phyloP scores from a whole-genome alignment of 805 yeast genomes.

The Teunomyces atbi region DNA sequence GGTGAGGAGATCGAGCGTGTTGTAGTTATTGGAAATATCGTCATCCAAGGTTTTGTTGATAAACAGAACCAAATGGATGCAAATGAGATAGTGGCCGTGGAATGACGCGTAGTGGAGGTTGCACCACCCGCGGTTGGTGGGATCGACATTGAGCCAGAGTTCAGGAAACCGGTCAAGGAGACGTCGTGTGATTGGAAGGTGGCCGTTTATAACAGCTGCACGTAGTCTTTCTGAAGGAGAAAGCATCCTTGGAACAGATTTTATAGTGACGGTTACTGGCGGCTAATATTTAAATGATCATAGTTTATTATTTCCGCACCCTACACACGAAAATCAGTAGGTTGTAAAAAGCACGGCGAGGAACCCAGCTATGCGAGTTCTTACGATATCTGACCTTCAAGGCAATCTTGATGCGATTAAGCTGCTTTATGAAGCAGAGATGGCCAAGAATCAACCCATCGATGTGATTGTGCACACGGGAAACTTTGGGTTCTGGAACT shows the following conservation, averaged over 20 bases:
- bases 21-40: slow-evolving; percentile 14
- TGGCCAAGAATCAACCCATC: slow-evolving; percentile 9
- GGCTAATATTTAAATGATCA: not conserved
- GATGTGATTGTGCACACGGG: slow-evolving; percentile 23
- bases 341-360: not conserved
- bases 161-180: slow-evolving; percentile 68
- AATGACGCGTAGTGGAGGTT: slow-evolving; percentile 78
- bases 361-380: slow-evolving; percentile 10
- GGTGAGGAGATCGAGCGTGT: slow-evolving; percentile 38
- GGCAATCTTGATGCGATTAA: slow-evolving; percentile 23
- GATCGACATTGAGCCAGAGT: slow-evolving; percentile 64
- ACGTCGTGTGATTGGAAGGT: slow-evolving; percentile 60
- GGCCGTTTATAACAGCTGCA: slow-evolving; percentile 62
- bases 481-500: slow-evolving; percentile 61
- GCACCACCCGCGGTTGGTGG: slow-evolving; percentile 71
- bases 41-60: slow-evolving; percentile 27
- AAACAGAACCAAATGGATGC: slow-evolving; percentile 54
- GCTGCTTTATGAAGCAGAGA: slow-evolving; percentile 13
- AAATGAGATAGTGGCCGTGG: slow-evolving; percentile 67
- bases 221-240: slow-evolving; percentile 70
- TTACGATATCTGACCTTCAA: slow-evolving; percentile 28
- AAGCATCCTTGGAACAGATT: slow-evolving; percentile 34
- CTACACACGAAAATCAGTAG: not conserved
- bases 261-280: not conserved
- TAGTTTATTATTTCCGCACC: not conserved